Evolutionary conservation across 2,329 filamentous ascomycete species (phyloP), one percentile per base, ranked within the genome.

Genomic region (Neocucurbitaria cava): DNA sequence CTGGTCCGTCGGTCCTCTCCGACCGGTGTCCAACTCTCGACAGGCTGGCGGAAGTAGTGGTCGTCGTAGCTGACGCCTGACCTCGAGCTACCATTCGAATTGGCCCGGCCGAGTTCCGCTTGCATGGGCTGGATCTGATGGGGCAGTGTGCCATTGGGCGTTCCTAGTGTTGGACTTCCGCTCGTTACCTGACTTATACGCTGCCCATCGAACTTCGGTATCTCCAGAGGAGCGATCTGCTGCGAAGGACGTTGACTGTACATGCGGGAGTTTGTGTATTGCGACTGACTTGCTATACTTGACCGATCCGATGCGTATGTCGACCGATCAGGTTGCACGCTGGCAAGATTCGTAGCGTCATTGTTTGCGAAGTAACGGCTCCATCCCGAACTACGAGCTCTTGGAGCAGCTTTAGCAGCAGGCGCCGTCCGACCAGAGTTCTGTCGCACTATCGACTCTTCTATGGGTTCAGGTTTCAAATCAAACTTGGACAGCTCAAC

Each of bases 281-380:
- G 59, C 13, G 73, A 78, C 30, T 73, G 70, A 47, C 73, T 78
- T 42, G 52, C 61, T 20, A 65, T 73, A 54, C 72, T 78, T 42
- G 71, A 78, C 63, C 74, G 60, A 46, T 77, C 73, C 5, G 75
- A 75, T 9, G 70, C 71, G 50, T 70, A 76, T 8, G 75, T 76
- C 8, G 72, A 74, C 39, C 75, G 68, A 30, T 71, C 87, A 7
- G 90, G 78, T 21, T 89, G 83, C 66, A 88, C 88, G 51, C 88
- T 76, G 7, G 87, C 74, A 5, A 78, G 69, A 50, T 78, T 76
- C 5, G 76, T 78, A n/a, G 74, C 84, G 61, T 88, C 89, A 48
- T 89, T 89, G 46, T 88, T 88, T 13, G 88, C 90, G 84, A 89
- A 92, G 75, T 91, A 92, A 48, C 85, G 80, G 73, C 90, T 91